These are phyloP conservation scores for Solanum neorickii DNA, from an alignment of 257 asterid species.

Conservation along the genomic window DNA sequence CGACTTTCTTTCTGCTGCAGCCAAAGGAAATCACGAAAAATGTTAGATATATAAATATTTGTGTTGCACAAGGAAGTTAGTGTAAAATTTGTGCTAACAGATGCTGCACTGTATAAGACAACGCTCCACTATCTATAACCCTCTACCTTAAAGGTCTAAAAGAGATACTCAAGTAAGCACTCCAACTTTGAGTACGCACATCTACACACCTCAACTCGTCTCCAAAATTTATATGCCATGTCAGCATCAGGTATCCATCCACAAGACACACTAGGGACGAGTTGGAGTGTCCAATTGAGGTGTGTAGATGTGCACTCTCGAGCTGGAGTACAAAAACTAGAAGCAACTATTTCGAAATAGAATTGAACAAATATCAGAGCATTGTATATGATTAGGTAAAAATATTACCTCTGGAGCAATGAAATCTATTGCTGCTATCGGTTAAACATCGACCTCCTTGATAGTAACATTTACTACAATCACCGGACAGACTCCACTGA, in stretches of 20 bases:
- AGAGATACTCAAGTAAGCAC: background rate
- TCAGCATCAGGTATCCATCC: background rate
- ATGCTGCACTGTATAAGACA: too few relatives aligned
- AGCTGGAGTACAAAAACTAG: background rate
- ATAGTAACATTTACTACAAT: background rate
- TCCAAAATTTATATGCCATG: background rate
- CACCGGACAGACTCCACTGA: background rate
- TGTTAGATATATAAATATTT: too few relatives aligned
- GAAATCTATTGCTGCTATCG: accelerated
- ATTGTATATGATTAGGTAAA: too few relatives aligned
- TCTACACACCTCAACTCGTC: background rate
- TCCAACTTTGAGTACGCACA: background rate
- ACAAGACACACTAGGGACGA: background rate
- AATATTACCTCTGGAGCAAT: background rate
- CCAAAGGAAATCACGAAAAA: background rate
- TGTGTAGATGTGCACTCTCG: background rate
- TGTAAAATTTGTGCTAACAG: too few relatives aligned
- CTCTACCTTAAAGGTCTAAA: too few relatives aligned
- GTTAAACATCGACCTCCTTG: background rate
- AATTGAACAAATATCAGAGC: background rate
- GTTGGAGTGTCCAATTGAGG: background rate
- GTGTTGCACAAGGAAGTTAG: background rate
- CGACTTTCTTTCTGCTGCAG: background rate
- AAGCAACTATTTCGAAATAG: background rate
- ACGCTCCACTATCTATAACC: too few relatives aligned